Conservation (phyloP, 306 rosid genomes). For the Datisca glomerata region DNA sequence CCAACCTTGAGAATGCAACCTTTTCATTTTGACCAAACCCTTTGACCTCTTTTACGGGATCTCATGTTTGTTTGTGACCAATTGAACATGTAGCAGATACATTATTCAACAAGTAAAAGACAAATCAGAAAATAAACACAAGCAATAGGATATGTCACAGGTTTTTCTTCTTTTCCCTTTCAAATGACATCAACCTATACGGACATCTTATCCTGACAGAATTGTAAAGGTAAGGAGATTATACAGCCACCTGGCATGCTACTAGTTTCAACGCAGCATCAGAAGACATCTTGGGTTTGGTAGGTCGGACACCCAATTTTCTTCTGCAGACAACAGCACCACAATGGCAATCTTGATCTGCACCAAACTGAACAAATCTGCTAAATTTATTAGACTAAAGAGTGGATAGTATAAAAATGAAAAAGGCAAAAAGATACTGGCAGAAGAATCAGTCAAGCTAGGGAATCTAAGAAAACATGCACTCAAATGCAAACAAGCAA, state of each 20-base stretch:
- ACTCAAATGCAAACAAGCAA: neutral
- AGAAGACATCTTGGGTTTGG: slow-evolving; percentile 69
- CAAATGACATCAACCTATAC: slow-evolving; percentile 15
- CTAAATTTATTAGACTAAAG: slow-evolving; percentile 45
- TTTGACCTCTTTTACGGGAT: no score
- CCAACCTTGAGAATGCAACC: no score
- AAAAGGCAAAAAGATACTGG: neutral
- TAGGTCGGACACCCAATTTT: slow-evolving; percentile 75
- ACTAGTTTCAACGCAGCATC: slow-evolving; percentile 86
- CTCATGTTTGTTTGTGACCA: no score
- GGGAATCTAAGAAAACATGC: neutral
- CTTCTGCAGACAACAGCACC: slow-evolving; percentile 76
- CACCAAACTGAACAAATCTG: slow-evolving; percentile 99
- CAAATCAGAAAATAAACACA: neutral
- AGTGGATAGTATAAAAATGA: neutral
- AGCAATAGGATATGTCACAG: no score
- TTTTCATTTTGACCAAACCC: no score
- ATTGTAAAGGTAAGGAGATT: slow-evolving; percentile 43
- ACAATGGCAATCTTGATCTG: slow-evolving; percentile 99
- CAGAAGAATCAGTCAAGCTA: neutral
- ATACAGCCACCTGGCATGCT: slow-evolving; percentile 66
- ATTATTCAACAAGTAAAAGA: no score
- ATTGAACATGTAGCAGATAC: no score
- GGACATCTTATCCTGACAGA: slow-evolving; percentile 32
- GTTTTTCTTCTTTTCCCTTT: no score